These are phyloP conservation scores for Podila clonocystis DNA, from an alignment of 192 early-diverging fungal species.

Conservation along the genomic window DNA sequence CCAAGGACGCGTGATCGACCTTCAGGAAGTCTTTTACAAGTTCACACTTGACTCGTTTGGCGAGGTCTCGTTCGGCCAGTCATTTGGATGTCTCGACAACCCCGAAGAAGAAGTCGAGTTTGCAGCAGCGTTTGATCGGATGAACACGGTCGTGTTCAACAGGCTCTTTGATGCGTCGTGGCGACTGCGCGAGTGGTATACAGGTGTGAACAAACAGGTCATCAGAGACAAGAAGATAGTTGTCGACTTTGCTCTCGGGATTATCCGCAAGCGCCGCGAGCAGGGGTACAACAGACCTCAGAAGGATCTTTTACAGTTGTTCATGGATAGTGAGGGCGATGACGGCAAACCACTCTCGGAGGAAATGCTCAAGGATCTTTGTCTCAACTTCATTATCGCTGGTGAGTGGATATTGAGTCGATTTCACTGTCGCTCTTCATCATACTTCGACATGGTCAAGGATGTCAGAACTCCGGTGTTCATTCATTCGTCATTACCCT, in stretches of 20 bases:
- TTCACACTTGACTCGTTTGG: constrained; percentile 64
- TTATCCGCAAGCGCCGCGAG: constrained; percentile 29
- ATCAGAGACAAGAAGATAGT: constrained; percentile 28
- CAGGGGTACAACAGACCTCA: constrained; percentile 23
- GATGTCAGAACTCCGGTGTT: background rate
- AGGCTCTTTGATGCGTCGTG: constrained; percentile 37
- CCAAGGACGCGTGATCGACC: constrained; percentile 45
- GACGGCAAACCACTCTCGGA: constrained; percentile 51
- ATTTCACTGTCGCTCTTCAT: background rate
- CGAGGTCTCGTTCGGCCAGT: constrained; percentile 40
- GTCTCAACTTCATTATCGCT: constrained; percentile 55
- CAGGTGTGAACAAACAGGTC: constrained; percentile 15
- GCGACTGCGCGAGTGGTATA: constrained; percentile 34
- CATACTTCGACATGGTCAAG: background rate
- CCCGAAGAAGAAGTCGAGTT: constrained; percentile 46
- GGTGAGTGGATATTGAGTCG: background rate
- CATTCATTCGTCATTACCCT: background rate
- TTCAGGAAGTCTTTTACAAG: constrained; percentile 59
- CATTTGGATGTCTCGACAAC: constrained; percentile 31
- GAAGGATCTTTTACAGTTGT: constrained; percentile 58
- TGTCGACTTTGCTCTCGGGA: constrained; percentile 41
- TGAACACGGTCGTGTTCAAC: constrained; percentile 48
- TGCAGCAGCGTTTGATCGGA: constrained; percentile 63
- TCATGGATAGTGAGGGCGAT: constrained; percentile 54
- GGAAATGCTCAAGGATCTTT: constrained; percentile 55